phyloP scores from a whole-genome alignment of 2,329 filamentous ascomycete species.

The Colletotrichum sp. region DNA sequence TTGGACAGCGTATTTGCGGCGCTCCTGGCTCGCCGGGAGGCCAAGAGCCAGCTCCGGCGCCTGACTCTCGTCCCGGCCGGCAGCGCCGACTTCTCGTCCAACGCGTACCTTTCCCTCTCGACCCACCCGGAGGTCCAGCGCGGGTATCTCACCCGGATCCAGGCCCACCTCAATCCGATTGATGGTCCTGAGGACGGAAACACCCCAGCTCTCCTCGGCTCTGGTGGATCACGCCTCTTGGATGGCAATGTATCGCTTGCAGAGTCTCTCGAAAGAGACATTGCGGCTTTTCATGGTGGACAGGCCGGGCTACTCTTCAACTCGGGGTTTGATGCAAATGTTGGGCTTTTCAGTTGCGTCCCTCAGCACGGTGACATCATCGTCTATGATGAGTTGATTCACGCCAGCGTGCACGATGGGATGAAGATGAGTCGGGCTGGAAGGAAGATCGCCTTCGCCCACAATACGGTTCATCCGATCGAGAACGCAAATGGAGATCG shows the following conservation, averaged over 20 bases:
- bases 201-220: conserved; percentile 48
- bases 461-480: conserved; percentile 52
- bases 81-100: conserved; percentile 79
- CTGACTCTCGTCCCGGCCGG: conserved; percentile 66
- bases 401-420: conserved; percentile 80
- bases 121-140: conserved; percentile 54
- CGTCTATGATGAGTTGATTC: conserved; percentile 76
- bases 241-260: conserved; percentile 54
- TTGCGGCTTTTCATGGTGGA: conserved; percentile 53
- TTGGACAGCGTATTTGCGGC: conserved; percentile 6
- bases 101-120: conserved; percentile 81
- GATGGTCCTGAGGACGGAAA: not conserved
- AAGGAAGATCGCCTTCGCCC: conserved; percentile 54
- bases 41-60: conserved; percentile 44
- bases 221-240: conserved; percentile 57
- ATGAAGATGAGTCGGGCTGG: conserved; percentile 68
- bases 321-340: conserved; percentile 71
- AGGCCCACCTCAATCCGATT: conserved; percentile 14
- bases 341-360: conserved; percentile 64
- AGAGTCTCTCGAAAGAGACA: conserved; percentile 48
- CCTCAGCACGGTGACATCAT: conserved; percentile 67
- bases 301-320: conserved; percentile 56
- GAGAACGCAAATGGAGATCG: not conserved
- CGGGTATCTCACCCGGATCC: conserved; percentile 60
- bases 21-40: conserved; percentile 20